These are phyloP conservation scores for Cladosporium sp. DNA, from an alignment of 2,329 filamentous ascomycete species.

Conservation along the genomic window DNA sequence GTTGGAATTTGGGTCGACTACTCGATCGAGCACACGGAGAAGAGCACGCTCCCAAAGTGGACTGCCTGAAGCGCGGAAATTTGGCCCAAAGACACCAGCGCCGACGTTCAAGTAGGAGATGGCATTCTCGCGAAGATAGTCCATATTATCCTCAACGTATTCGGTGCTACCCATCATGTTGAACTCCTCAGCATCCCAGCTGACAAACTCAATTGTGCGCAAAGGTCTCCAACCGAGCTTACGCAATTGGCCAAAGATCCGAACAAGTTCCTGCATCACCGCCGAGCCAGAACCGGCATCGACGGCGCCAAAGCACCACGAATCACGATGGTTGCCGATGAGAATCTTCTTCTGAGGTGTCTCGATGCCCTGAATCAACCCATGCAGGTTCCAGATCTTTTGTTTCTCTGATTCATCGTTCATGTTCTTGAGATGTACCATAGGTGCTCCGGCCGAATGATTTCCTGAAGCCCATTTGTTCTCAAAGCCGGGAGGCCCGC, in stretches of 20 bases:
- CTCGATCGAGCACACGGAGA: constrained; percentile 67
- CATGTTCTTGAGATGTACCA: constrained; percentile 76
- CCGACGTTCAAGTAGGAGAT: constrained; percentile 92
- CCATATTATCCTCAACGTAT: constrained; percentile 81
- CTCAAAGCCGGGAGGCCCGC: constrained; percentile 61
- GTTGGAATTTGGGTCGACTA: constrained; percentile 68
- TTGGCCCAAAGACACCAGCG: constrained; percentile 68
- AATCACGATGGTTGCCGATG: constrained; percentile 81
- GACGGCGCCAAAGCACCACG: constrained; percentile 83
- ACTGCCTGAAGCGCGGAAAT: constrained; percentile 74
- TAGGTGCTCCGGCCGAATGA: constrained; percentile 49
- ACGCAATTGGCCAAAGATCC: constrained; percentile 76
- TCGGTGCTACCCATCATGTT: constrained; percentile 93
- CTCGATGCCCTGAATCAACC: constrained; percentile 78
- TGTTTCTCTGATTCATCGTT: constrained; percentile 81
- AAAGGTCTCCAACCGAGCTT: constrained; percentile 80
- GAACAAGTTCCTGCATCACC: constrained; percentile 82
- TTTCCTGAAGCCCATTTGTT: constrained; percentile 83
- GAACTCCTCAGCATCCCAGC: constrained; percentile 92
- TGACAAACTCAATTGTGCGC: constrained; percentile 94
- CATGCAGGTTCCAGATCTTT: constrained; percentile 88
- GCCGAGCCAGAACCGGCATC: constrained; percentile 87
- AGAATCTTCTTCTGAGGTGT: constrained; percentile 78
- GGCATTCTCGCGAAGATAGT: constrained; percentile 66
- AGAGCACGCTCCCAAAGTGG: constrained; percentile 74